Evolutionary conservation across 768 basidiomycete species (phyloP).

Genomic region (Mycena leptocephala): DNA sequence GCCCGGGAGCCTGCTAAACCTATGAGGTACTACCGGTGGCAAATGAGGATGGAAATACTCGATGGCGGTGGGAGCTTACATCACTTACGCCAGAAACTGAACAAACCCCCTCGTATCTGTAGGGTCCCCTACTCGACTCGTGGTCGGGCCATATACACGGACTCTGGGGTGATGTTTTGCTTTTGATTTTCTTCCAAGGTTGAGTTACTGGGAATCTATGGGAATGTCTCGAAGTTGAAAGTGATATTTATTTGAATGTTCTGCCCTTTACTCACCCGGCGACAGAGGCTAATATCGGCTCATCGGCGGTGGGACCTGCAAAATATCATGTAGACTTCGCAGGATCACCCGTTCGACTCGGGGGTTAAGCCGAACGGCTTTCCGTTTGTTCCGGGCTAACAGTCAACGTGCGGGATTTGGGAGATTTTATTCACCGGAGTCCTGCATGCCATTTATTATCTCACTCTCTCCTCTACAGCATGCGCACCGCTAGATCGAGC

Average conservation of each 20-base stretch:
- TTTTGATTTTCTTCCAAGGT: background rate
- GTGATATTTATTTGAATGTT: background rate
- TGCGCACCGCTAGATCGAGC: constrained; percentile 15
- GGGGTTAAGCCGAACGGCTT: background rate
- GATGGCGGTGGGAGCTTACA: no score
- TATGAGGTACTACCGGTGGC: no score
- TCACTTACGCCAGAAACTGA: no score
- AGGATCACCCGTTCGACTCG: background rate
- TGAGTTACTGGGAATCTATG: background rate
- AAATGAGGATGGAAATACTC: no score
- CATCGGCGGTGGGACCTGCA: background rate
- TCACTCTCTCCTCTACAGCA: background rate
- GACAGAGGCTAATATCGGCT: background rate
- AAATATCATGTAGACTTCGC: background rate
- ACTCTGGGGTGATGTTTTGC: no score
- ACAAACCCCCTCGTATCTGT: no score
- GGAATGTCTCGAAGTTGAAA: background rate
- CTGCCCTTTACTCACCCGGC: background rate
- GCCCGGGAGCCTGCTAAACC: no score
- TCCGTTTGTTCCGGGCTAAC: background rate
- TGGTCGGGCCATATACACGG: no score
- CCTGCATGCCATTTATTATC: background rate
- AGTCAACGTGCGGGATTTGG: background rate
- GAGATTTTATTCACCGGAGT: background rate
- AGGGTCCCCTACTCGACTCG: no score